These are phyloP conservation scores for Melocanna baccifera DNA, from an alignment of 176 grass and related monocot species.

Conservation along the genomic window DNA sequence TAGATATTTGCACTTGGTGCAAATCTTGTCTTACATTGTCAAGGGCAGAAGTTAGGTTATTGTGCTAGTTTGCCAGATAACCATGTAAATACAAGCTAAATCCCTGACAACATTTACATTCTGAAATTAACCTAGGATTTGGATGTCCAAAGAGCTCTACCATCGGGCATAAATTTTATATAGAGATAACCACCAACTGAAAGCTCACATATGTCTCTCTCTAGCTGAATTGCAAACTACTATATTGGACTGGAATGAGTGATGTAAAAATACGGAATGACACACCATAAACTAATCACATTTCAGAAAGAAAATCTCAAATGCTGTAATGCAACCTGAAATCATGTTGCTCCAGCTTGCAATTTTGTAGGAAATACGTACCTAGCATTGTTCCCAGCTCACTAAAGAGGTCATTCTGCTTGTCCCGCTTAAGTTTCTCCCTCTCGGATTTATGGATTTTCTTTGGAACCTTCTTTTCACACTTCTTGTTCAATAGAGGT, in stretches of 20 bases:
- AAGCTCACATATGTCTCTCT: background rate
- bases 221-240: background rate
- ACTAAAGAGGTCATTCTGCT: constrained; percentile 71
- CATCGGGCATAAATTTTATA: background rate
- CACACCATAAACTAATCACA: background rate
- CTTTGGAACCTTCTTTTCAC: constrained; percentile 64
- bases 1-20: background rate
- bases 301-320: background rate
- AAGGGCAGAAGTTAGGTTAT: background rate
- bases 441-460: constrained; percentile 90
- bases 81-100: background rate
- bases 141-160: background rate
- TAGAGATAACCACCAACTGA: background rate
- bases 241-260: background rate
- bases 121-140: background rate
- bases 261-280: background rate
- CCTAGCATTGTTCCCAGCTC: constrained; percentile 68
- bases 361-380: constrained; percentile 22
- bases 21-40: background rate
- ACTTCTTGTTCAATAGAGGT: constrained; percentile 37
- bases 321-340: background rate
- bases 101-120: background rate
- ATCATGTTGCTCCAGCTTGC: background rate
- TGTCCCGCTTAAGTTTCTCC: constrained; percentile 76
- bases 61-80: background rate